These are phyloP conservation scores for Cladobotryum protrusum DNA, from an alignment of 2,329 filamentous ascomycete genomes.

Conservation along the genomic window DNA sequence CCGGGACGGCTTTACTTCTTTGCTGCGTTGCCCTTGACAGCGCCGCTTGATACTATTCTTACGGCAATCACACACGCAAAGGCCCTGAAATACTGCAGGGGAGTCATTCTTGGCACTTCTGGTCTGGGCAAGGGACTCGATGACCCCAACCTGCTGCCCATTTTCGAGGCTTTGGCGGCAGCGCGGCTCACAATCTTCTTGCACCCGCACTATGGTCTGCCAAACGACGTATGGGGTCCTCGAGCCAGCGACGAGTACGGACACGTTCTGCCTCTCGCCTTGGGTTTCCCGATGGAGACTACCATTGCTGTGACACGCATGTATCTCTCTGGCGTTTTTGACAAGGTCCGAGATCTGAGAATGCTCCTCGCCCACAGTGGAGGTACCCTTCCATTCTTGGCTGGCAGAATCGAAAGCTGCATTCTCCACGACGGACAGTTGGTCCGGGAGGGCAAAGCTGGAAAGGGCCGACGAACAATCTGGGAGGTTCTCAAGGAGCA, in stretches of 20 bases:
- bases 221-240: conserved; percentile 71
- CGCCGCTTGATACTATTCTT: conserved; percentile 54
- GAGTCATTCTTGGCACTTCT: conserved; percentile 82
- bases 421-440: conserved; percentile 76
- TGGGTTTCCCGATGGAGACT: conserved; percentile 89
- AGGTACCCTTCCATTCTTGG: conserved; percentile 81
- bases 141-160: conserved; percentile 63
- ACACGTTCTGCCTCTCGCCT: conserved; percentile 76
- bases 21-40: conserved; percentile 71
- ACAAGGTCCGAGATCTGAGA: conserved; percentile 60
- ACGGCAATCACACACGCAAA: conserved; percentile 58
- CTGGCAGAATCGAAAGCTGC: conserved; percentile 82
- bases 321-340: conserved; percentile 81
- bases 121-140: conserved; percentile 77
- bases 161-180: conserved; percentile 64
- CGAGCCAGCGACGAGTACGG: conserved; percentile 65
- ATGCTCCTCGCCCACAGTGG: conserved; percentile 84
- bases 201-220: conserved; percentile 88
- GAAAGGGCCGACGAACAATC: conserved; percentile 40
- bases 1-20: conserved; percentile 74
- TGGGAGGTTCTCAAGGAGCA: conserved; percentile 61
- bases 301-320: conserved; percentile 85
- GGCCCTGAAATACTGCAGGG: conserved; percentile 61
- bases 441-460: conserved; percentile 53
- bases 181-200: conserved; percentile 67